Conservation (phyloP, 768 basidiomycete species). For the Nidularia pulvinata region DNA sequence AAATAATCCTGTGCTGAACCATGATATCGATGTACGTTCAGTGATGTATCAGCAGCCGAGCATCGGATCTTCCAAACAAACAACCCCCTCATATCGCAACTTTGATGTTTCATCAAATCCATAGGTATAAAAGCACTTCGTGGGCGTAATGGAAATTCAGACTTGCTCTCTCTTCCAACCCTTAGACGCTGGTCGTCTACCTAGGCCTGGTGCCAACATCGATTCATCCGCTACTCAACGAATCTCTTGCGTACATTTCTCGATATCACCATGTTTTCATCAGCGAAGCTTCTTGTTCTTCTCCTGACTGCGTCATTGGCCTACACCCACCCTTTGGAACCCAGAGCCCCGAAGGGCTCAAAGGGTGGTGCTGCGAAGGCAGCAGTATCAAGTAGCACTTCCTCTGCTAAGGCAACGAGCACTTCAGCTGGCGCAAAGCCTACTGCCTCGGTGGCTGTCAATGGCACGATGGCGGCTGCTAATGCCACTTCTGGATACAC, state of each 20-base stretch:
- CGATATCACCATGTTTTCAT: too few species aligned
- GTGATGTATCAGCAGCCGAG: too few species aligned
- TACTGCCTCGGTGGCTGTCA: neutral
- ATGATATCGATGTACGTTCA: too few species aligned
- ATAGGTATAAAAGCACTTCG: too few species aligned
- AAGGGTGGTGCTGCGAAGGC: too few species aligned
- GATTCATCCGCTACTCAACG: neutral
- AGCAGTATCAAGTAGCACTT: neutral
- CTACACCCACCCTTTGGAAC: conserved; percentile 13
- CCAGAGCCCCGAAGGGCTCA: too few species aligned
- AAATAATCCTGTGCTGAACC: too few species aligned
- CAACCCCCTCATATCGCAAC: too few species aligned
- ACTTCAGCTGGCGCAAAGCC: neutral
- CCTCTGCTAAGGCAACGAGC: neutral
- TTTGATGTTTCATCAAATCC: too few species aligned
- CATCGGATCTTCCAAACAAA: too few species aligned
- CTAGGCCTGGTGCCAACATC: conserved; percentile 6
- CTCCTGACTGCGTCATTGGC: conserved; percentile 4
- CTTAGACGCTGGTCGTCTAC: conserved; percentile 9
- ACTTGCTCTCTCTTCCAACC: neutral
- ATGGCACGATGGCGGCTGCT: neutral
- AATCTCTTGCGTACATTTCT: too few species aligned
- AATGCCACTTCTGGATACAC: neutral
- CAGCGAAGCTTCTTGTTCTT: conserved; percentile 5
- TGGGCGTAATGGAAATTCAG: too few species aligned